Percentiles rank a stretch among this genome's conserved stretches.
Evolutionary conservation across 192 early-diverging fungal genomes (phyloP).

Genomic region (Gamsiella multidivaricata): DNA sequence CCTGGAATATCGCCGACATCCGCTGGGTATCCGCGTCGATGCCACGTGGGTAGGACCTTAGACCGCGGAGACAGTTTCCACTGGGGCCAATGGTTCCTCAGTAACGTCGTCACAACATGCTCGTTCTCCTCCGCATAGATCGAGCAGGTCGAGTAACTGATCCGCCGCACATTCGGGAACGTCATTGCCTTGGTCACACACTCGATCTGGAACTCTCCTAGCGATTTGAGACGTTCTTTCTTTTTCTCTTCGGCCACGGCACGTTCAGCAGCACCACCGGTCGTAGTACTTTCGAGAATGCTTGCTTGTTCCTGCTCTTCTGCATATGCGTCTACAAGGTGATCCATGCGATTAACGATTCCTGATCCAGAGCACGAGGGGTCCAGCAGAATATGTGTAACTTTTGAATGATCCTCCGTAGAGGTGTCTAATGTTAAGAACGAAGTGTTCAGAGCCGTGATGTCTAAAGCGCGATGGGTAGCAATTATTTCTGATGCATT

Average conservation of each 20-base stretch:
- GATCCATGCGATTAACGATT: conserved; percentile 90
- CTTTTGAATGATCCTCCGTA: conserved; percentile 71
- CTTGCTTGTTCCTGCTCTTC: conserved; percentile 49
- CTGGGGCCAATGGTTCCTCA: conserved; percentile 58
- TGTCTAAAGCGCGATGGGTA: conserved; percentile 69
- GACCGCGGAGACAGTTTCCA: conserved; percentile 66
- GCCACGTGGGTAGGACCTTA: conserved; percentile 84
- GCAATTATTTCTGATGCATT: too few relatives aligned
- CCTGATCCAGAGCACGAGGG: conserved; percentile 97
- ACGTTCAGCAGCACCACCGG: conserved; percentile 46
- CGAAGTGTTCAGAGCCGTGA: conserved; percentile 71
- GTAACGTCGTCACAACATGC: conserved; percentile 83
- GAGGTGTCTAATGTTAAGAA: conserved; percentile 88
- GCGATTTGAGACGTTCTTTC: conserved; percentile 70
- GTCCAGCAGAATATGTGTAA: conserved; percentile 92
- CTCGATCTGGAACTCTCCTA: conserved; percentile 89
- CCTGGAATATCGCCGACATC: conserved; percentile 59
- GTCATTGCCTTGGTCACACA: conserved; percentile 87
- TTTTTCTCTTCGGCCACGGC: conserved; percentile 43
- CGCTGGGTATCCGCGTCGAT: conserved; percentile 74
- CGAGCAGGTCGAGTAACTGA: conserved; percentile 98
- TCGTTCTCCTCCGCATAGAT: conserved; percentile 94
- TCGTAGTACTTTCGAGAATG: conserved; percentile 48
- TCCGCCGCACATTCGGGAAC: conserved; percentile 84
- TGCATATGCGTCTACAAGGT: conserved; percentile 76